Percentiles rank a stretch among this genome's conserved stretches.
phyloP scores from a whole-genome alignment of 2,329 filamentous ascomycete genomes.

The Metarhizium rileyi region DNA sequence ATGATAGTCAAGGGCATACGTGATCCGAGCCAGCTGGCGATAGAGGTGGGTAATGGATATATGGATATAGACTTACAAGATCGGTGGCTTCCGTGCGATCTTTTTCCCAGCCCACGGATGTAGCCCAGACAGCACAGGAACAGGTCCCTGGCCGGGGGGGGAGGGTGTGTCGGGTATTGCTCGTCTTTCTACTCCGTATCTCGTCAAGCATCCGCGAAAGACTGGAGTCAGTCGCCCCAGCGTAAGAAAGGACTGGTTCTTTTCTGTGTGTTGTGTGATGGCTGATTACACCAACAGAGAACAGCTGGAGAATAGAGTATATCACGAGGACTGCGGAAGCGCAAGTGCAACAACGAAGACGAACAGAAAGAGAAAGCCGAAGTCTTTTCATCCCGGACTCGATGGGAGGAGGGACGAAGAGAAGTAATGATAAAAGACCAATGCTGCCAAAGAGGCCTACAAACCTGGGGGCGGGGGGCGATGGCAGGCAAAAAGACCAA shows the following conservation, averaged over 20 bases:
- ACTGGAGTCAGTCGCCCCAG: not conserved
- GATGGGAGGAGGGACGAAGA: not conserved
- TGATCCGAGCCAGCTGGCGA: slow-evolving; percentile 1
- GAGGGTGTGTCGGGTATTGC: not conserved
- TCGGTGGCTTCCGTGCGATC: slow-evolving; percentile 11
- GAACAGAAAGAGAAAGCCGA: not conserved
- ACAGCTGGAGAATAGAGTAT: no score
- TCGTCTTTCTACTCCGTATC: no score
- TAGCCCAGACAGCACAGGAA: slow-evolving; percentile 1
- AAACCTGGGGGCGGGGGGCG: no score
- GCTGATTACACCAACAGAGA: no score
- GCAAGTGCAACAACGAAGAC: not conserved
- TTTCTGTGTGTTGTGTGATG: not conserved
- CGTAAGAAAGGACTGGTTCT: not conserved
- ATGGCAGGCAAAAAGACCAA: not conserved
- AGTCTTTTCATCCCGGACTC: not conserved
- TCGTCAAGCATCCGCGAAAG: not conserved
- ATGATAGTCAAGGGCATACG: not conserved
- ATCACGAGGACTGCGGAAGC: no score
- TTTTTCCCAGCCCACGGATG: slow-evolving; percentile 2
- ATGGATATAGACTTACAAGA: slow-evolving; percentile 7
- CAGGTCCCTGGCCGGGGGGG: not conserved
- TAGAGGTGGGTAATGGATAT: not conserved
- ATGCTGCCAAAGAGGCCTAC: not conserved
- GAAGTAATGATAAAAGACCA: not conserved